Conservation (phyloP, 2,329 filamentous ascomycete species). For the Pseudogymnoascus sp. region DNA sequence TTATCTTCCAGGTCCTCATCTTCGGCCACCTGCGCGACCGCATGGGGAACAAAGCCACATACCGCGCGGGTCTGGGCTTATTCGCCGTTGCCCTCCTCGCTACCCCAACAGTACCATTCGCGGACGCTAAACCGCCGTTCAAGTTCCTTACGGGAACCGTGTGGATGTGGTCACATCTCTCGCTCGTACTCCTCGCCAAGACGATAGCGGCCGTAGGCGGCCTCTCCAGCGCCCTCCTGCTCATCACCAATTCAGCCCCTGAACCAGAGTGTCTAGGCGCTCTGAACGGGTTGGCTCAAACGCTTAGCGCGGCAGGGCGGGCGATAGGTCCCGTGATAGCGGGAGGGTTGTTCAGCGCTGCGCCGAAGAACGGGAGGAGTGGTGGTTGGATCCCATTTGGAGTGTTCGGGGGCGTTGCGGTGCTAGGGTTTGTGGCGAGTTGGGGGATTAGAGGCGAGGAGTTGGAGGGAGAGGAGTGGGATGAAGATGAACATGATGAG, state of each 20-base stretch:
- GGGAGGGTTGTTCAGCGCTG: conserved; percentile 76
- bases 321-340: conserved; percentile 84
- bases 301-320: conserved; percentile 81
- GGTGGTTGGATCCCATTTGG: conserved; percentile 61
- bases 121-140: conserved; percentile 48
- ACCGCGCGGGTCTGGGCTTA: conserved; percentile 68
- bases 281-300: conserved; percentile 89
- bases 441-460: conserved; percentile 64
- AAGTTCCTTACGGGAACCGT: conserved; percentile 55
- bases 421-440: conserved; percentile 72
- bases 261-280: conserved; percentile 80
- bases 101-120: conserved; percentile 86
- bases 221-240: conserved; percentile 76
- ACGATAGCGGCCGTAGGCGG: conserved; percentile 86
- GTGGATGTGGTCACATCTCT: conserved; percentile 77
- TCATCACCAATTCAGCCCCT: conserved; percentile 90
- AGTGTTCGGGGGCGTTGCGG: conserved; percentile 74
- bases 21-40: conserved; percentile 73
- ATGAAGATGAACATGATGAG: conserved; percentile 21
- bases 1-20: conserved; percentile 79
- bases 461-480: conserved; percentile 50
- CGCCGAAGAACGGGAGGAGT: conserved; percentile 73
- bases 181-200: conserved; percentile 73
- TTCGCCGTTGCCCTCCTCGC: conserved; percentile 76
- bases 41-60: conserved; percentile 80